Conservation (phyloP, 2,329 filamentous ascomycete genomes). For the Sclerotinia subarctica region DNA sequence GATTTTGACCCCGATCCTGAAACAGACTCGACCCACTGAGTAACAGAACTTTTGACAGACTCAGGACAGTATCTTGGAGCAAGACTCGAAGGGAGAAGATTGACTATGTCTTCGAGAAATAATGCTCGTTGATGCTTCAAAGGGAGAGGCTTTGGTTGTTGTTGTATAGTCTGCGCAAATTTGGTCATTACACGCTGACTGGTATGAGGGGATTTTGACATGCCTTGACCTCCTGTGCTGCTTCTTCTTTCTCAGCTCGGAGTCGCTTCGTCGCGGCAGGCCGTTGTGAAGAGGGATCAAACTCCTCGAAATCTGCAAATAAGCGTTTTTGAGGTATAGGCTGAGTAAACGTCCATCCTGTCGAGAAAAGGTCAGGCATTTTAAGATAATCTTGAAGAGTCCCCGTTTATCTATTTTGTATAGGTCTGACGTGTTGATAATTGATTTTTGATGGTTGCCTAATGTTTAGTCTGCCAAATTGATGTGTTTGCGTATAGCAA, state of each 20-base stretch:
- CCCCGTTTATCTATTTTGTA: too few relatives aligned
- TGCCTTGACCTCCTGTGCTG: constrained; percentile 23
- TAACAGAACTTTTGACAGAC: constrained; percentile 32
- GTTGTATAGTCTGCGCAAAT: constrained; percentile 27
- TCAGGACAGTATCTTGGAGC: constrained; percentile 28
- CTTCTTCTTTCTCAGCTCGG: background rate
- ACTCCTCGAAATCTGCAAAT: constrained; percentile 27
- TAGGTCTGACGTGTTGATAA: too few relatives aligned
- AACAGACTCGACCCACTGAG: constrained; percentile 31
- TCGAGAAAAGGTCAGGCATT: constrained; percentile 25
- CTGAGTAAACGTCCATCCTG: constrained; percentile 17
- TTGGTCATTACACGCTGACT: constrained; percentile 27
- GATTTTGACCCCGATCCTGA: constrained; percentile 24
- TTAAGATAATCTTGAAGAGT: constrained; percentile 17
- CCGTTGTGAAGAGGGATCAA: constrained; percentile 24
- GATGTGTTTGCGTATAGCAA: too few relatives aligned
- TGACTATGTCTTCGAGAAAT: constrained; percentile 30
- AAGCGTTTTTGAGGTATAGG: constrained; percentile 26
- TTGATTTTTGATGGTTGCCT: too few relatives aligned
- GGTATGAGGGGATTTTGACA: constrained; percentile 26
- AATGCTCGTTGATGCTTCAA: constrained; percentile 24
- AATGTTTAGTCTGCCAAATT: too few relatives aligned
- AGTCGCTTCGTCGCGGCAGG: constrained; percentile 22
- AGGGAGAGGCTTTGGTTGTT: constrained; percentile 25
- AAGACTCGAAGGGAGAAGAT: constrained; percentile 25